Evolutionary conservation across 495 filamentous ascomycete genomes (phyloP), one percentile per base, ranked within the genome.

Genomic region (Penicillium samsonianum): DNA sequence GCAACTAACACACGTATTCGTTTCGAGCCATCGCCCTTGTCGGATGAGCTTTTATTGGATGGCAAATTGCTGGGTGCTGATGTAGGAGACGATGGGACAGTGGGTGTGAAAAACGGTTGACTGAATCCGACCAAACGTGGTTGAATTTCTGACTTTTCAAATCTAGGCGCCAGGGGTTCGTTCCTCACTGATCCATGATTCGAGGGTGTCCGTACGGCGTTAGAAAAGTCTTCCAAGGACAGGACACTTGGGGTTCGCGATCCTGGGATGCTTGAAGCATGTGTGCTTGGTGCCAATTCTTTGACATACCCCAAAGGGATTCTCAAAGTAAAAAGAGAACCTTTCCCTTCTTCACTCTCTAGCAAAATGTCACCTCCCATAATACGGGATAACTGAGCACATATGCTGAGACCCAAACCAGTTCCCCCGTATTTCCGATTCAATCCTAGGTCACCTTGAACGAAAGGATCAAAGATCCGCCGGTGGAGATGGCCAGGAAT

Each of bases 391-490:
- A 97, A 77, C 67, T 97, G 92, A 12, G 86, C 84, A 67, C 90
- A 96, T 62, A 97, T 97, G 61, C 87, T 91, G 48, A 97, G 69
- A 9, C 92, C 92, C 7, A 97, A 74, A n/a, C 92, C 92, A 7
- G 92, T 96, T 14, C 92, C 92, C 22, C 90, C 91, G 66, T 87
- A 94, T 60, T 93, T 95, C 67, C 91, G 95, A 71, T 87, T 92
- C 20, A 97, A 75, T 2, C 90, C 87, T 10, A 94, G 74, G 67
- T 97, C 92, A 2, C 90, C 92, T 71, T 97, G 92, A 9, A 96
- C 87, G 63, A 97, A 97, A 0, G 92, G 92, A 67, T 97, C 92
- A 73, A 97, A 97, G 25, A 97, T 89, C n/a, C n/a, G n/a, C 59
- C 88, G 73, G 58, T 90, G 90, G 53, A 92, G 82, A 47, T 84